Conservation (phyloP, 257 asterid species). For the Solanum chmielewskii region DNA sequence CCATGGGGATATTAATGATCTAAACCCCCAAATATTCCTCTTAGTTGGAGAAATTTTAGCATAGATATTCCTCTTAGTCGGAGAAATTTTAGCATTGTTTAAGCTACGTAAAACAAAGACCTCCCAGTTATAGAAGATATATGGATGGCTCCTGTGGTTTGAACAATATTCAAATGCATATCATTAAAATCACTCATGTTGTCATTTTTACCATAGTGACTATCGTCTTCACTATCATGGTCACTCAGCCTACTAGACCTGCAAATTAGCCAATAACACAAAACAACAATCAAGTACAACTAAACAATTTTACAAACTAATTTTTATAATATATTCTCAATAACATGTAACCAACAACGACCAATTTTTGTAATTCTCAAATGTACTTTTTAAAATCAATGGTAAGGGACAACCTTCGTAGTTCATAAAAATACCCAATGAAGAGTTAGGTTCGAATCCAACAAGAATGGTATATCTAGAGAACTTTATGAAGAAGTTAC, state of each 20-base stretch:
- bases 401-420: background rate
- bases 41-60: background rate
- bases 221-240: background rate
- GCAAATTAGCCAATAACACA: background rate
- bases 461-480: background rate
- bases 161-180: background rate
- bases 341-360: background rate
- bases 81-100: background rate
- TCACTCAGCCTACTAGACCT: background rate
- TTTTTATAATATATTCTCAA: too few relatives aligned
- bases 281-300: background rate
- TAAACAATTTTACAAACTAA: background rate
- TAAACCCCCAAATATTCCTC: background rate
- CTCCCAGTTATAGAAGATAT: background rate
- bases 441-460: background rate
- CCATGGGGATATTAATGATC: background rate
- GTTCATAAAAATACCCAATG: background rate
- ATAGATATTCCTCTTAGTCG: background rate
- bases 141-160: too few relatives aligned
- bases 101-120: background rate
- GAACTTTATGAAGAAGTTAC: background rate
- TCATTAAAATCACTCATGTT: background rate
- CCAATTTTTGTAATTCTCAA: too few relatives aligned
- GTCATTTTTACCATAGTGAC: background rate
- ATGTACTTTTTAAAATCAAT: too few relatives aligned